Evolutionary conservation across 306 rosid genomes (phyloP).

Genomic region (Pyrus communis): DNA sequence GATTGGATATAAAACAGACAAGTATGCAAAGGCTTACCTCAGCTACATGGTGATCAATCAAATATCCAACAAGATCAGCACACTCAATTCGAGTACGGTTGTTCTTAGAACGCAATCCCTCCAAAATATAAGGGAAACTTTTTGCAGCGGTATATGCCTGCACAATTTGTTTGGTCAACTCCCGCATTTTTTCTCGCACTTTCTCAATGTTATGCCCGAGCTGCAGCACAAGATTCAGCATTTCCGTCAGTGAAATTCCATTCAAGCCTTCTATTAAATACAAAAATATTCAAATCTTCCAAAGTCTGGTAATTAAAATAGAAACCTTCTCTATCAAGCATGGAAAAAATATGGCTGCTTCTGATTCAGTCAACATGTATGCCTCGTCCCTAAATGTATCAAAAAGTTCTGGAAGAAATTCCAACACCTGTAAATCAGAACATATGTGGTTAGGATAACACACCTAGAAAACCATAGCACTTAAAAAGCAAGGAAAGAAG

Average conservation of each 20-base stretch:
- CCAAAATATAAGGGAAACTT: constrained; percentile 86
- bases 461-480: background rate
- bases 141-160: constrained; percentile 66
- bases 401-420: constrained; percentile 86
- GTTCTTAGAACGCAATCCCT: constrained; percentile 97
- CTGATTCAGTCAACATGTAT: constrained; percentile 74
- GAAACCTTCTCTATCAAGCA: constrained; percentile 88
- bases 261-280: background rate
- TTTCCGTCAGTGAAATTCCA: background rate
- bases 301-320: background rate
- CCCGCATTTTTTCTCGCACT: constrained; percentile 92
- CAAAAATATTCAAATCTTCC: background rate
- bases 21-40: constrained; percentile 46
- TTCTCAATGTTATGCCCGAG: constrained; percentile 94
- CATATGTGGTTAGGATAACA: background rate
- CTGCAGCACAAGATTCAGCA: constrained; percentile 42
- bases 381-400: constrained; percentile 76
- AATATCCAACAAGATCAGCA: constrained; percentile 85
- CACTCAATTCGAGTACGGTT: constrained; percentile 93
- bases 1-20: background rate
- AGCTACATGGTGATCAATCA: constrained; percentile 75
- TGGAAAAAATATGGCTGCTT: constrained; percentile 89
- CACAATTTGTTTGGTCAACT: constrained; percentile 78
- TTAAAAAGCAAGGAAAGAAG: background rate
- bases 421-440: constrained; percentile 65